Evolutionary conservation across 2,329 filamentous ascomycete genomes (phyloP), one percentile per base, ranked within the genome.

Genomic region (Exophiala calicioides): DNA sequence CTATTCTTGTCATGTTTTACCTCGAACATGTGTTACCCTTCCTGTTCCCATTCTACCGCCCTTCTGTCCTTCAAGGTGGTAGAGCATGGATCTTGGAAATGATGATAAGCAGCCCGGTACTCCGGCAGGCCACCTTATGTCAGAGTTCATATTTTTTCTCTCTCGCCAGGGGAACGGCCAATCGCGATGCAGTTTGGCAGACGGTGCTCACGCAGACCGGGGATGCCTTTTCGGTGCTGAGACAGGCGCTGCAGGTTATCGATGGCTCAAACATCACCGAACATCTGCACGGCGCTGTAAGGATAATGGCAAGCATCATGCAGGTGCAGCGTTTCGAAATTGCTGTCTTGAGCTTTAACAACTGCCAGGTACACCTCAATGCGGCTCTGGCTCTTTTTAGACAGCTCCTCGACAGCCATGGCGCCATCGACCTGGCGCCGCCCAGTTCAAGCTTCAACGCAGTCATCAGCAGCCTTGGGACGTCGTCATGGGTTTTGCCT

Each of bases 11-110:
- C 46, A 79, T 80, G 73, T 72, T 79, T 46, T 84, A 82, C 58
- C 68, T 84, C 34, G 81, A 85, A 60, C 75, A 79, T 52, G 70
- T 83, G 15, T 76, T 84, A 51, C 80, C 81, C 1, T 79, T 82
- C 54, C 65, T 84, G 1, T 84, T 80, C 58, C 82, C 82, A 2
- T 79, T 82, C 60, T 84, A 84, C 62, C 73, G 73, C 2, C 81
- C 81, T 1, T 68, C 70, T 2, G 59, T 81, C 4, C 67, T 78
- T 3, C 68, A 77, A 45, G 76, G 78, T n/a, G 81, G 80, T 10
- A 73, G 77, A 37, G 74, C 76, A 19, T 85, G 81, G 81, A 68
- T 84, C 20, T 65, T 84, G 26, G 73, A 77, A 21, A 66, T 80
- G 31, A 67, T 84, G 7, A 71, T 78, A 44, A 74, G 71, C 49